Conservation (phyloP, 306 rosid genomes). For the Glycine soja region DNA sequence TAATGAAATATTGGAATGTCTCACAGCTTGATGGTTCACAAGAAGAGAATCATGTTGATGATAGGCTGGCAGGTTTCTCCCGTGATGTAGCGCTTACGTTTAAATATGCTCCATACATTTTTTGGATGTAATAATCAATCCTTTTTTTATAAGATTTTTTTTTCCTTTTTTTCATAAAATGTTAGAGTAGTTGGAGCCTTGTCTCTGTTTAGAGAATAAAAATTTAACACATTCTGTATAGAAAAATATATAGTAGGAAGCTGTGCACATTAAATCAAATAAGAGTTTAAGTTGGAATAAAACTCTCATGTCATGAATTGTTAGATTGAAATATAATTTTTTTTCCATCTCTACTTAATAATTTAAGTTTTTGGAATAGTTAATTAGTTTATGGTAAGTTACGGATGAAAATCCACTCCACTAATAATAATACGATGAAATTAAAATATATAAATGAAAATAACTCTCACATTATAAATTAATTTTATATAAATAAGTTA, state of each 20-base stretch:
- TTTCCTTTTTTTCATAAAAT: slow-evolving; percentile 11
- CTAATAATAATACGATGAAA: too few species aligned
- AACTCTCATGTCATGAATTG: not conserved
- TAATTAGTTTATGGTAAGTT: too few species aligned
- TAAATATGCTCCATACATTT: not conserved
- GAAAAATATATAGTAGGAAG: not conserved
- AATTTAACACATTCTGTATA: not conserved
- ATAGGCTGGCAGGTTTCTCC: not conserved
- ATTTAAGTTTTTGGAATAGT: too few species aligned
- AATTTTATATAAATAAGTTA: too few species aligned
- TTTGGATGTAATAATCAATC: not conserved
- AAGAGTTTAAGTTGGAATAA: not conserved
- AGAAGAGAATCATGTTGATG: slow-evolving; percentile 10
- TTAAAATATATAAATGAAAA: too few species aligned
- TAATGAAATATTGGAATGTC: not conserved
- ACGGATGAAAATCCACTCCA: too few species aligned
- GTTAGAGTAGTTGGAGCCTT: slow-evolving; percentile 15
- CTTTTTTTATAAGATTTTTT: not conserved
- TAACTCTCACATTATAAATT: too few species aligned
- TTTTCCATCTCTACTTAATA: too few species aligned
- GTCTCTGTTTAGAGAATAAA: not conserved
- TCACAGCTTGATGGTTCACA: not conserved
- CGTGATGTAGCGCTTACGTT: not conserved
- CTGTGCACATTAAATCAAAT: not conserved
- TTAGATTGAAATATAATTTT: not conserved